Evolutionary conservation across 352 stramenopile genomes (phyloP), one percentile per base, ranked within the genome.

Genomic region (Pseudoperonospora humuli): DNA sequence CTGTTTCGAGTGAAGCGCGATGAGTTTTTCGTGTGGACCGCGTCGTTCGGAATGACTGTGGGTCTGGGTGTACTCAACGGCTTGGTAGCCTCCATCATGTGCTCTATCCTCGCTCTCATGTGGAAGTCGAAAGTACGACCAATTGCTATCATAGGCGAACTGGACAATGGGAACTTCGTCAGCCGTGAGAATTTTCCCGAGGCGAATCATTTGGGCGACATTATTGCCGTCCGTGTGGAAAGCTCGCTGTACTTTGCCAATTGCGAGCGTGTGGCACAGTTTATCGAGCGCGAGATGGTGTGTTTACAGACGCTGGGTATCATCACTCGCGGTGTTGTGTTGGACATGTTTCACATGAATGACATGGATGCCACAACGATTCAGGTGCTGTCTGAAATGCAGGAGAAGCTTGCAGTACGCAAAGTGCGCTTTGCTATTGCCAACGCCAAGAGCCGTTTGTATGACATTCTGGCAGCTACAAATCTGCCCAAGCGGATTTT

Each of bases 361-460:
- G 47, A 55, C 32, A 55, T 55, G 47, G 47, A 55, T n/a, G 47
- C 46, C n/a, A 54, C 46, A 8, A 48, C 46, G 29, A 54, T 54
- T 19, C 46, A 54, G 23, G 46, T 54, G 31, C 11, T 55, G 24
- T 55, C 47, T 11, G 47, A 55, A 23, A 55, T 31, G 6, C 47
- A 55, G 24, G 47, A 55, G 25, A 55, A 55, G 32, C 15, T 55
- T 29, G 47, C 47, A 7, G 47, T 55, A 14, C 47, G 47, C 14
- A 44, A 44, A 3, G 47, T 55, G 31, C 47, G 38, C 18, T 55
- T 55, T 31, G 47, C 23, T 13, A 42, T 55, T 3, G 31, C 47
- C 1, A 55, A 55, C 23, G 47, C 47, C 31, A 55, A 55, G n/a
- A 55, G 47, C 18, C 47, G 47, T 3, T 18, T 55, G 31, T 39